Conservation (phyloP, 805 yeast genomes). For the Nakazawaea pomicola region DNA sequence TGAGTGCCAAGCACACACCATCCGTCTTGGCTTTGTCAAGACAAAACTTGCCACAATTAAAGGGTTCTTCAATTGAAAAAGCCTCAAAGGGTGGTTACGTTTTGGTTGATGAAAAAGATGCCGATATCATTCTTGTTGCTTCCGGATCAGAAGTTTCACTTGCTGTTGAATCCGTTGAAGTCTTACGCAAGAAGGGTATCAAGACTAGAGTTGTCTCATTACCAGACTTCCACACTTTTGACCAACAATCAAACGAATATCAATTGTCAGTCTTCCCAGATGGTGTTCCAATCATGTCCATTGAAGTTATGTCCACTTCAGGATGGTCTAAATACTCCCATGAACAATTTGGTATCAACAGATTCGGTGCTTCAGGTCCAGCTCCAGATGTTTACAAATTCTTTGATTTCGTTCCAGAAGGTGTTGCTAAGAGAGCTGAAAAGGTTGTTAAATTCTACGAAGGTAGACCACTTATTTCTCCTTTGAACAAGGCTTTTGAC, state of each 20-base stretch:
- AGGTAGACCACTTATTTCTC: conserved; percentile 68
- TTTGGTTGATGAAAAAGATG: conserved; percentile 49
- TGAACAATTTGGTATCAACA: conserved; percentile 91
- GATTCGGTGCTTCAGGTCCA: conserved; percentile 96
- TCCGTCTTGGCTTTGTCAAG: conserved; percentile 73
- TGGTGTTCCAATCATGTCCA: conserved; percentile 87
- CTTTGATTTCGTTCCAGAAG: conserved; percentile 91
- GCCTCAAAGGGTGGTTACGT: conserved; percentile 95
- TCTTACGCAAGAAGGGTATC: conserved; percentile 59
- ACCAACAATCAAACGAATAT: conserved; percentile 76
- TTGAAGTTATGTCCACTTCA: conserved; percentile 85
- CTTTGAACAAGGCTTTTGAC: conserved; percentile 75
- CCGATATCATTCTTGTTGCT: conserved; percentile 75
- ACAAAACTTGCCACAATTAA: conserved; percentile 90
- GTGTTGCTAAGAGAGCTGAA: conserved; percentile 80
- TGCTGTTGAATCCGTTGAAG: conserved; percentile 77
- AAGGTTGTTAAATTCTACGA: conserved; percentile 79
- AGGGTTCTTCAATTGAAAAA: conserved; percentile 86
- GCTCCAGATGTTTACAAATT: conserved; percentile 74
- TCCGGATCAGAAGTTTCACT: conserved; percentile 94
- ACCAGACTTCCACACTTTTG: conserved; percentile 91
- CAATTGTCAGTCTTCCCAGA: conserved; percentile 86
- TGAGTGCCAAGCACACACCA: conserved; percentile 61
- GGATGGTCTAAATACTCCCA: conserved; percentile 97
- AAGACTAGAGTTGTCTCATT: conserved; percentile 82